Evolutionary conservation across 306 rosid species (phyloP).

Genomic region (Lablab purpureus): DNA sequence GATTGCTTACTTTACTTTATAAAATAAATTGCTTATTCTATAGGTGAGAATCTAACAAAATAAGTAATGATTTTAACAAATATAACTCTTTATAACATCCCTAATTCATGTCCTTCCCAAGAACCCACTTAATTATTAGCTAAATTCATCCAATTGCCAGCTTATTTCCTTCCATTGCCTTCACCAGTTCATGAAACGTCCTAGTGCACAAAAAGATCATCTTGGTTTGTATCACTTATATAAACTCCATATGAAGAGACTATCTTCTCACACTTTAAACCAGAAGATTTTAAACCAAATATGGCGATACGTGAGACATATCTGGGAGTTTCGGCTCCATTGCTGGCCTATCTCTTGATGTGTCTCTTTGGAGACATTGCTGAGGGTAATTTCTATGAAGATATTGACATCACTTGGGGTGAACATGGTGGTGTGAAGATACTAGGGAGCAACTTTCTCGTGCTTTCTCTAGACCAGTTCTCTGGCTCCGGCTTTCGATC

Average conservation of each 20-base stretch:
- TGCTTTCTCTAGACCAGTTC: conserved; percentile 48
- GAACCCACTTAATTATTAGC: conserved; percentile 15
- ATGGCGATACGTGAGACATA: conserved; percentile 24
- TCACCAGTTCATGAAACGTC: conserved; percentile 19
- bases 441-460: conserved; percentile 37
- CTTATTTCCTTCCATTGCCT: conserved; percentile 27
- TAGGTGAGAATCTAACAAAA: neutral
- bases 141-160: conserved; percentile 17
- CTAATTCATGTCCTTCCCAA: neutral
- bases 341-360: conserved; percentile 13
- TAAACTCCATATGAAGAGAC: conserved; percentile 12
- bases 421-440: conserved; percentile 30
- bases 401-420: conserved; percentile 42
- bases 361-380: neutral
- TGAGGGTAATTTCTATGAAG: conserved; percentile 29
- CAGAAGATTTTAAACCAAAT: neutral
- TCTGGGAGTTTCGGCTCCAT: conserved; percentile 16
- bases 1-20: neutral
- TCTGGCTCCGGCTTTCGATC: conserved; percentile 60
- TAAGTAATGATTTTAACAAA: neutral
- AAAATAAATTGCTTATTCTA: neutral
- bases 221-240: neutral
- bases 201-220: neutral
- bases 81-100: neutral
- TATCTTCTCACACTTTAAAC: neutral